Base-by-base conservation (phyloP, 192 early-diverging fungal genomes). In the Podila verticillata region DNA sequence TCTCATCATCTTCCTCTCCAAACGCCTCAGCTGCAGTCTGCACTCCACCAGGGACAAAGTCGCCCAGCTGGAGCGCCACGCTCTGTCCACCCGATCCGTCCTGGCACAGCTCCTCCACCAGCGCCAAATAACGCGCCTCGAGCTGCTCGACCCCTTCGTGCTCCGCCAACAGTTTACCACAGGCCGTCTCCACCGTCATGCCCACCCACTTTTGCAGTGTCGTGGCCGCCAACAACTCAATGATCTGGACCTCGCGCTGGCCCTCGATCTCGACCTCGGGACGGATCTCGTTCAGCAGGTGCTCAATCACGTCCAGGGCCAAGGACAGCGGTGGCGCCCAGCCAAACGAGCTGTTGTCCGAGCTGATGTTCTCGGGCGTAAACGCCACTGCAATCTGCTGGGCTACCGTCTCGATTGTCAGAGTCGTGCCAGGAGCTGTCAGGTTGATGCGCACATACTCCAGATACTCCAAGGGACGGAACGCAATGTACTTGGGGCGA, bases 11-110 rank as follows among this genome's bases (percentile, higher is more conserved):
- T 48, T 39, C 22, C 5, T 0, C 17, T 13, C 10, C 20, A 31
- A 36, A 36, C 34, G 61, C 20, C 62, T 57, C 48, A 48, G 32
- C 30, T 26, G 44, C 61, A 9, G 48, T 48, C 61, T 63, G 13
- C 9, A 32, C n/a, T 15, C 75, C 75, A 24, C 75, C 75, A 28
- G 75, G 75, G 28, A 72, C 15, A 57, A 80, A 80, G 24, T 80
- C 77, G 10, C 60, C 56, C 44, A 80, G 36, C 54, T 58, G 29
- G 22, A 80, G n/a, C 2, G 70, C 77, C 15, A 72, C 6, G 26
- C 77, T 68, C 66, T 80, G 77, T 29, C 77, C 77, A 22, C 77
- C 77, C n/a, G 77, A 80, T 22, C 66, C 77, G 22, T 72, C 66
- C 63, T 72, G 51, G 10, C 70, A 72, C 29, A 80, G 34, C 57